Evolutionary conservation across 116 monocot genomes (phyloP), one percentile per base, ranked within the genome.

Genomic region (Iris pallida): DNA sequence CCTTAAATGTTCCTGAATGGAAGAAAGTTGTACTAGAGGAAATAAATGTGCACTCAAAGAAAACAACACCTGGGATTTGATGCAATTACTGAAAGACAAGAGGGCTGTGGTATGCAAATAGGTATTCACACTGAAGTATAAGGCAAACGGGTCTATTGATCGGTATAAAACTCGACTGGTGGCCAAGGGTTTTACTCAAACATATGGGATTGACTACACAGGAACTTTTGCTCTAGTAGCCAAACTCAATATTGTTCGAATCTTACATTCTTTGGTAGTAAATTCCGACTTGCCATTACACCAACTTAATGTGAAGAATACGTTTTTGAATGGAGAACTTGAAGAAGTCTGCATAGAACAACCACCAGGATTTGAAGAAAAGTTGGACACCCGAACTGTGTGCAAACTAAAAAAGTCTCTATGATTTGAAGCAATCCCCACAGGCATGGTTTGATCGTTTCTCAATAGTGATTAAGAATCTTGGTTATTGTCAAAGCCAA

Each of bases 201-300:
- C 18, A 16, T 61, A 42, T 61, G 61, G 61, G 5, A 44, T 61
- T 61, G 61, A 61, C 14, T 42, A 61, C 11, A 9, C 40, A 15
- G 61, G 43, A 42, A 61, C 61, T 41, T 61, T 61, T 61, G 61
- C 61, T 42, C 61, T 42, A 4, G 61, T 56, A 1, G 61, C 61
- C 41, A 61, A 61, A 43, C 44, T 61, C 8, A 61, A 61, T 12
- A 43, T 42, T n/a, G 61, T 61, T 44, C 40, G 61, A 61, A 15
- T 61, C 43, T 14, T 44, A 12, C 61, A 42, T 15, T 44, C 61
- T 42, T 12, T 41, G 11, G 61, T 42, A 12, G 14, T 44, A 6
- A 61, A 61, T n/a, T 42, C 2, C 4, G 61, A 61, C 43, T 61
- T 30, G 61, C 40, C 40, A 61, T 61, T 61, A 12, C 15, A 61